Base-by-base conservation (phyloP, 2,329 filamentous ascomycete genomes). In the Epicoccum nigrum region DNA sequence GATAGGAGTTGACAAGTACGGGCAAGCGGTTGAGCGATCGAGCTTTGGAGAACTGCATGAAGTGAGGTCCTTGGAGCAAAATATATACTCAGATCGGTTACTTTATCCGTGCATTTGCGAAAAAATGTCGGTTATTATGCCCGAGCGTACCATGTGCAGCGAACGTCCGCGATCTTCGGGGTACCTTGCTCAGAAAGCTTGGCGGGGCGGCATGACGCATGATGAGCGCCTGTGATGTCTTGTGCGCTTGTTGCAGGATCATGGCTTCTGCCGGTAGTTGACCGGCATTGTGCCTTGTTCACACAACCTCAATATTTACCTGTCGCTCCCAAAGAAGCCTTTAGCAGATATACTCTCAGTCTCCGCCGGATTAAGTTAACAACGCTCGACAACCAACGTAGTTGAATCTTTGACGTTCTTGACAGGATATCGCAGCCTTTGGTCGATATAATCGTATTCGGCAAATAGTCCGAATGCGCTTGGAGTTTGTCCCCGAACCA, bases 221-320 rank as follows among this genome's bases (percentile, higher is more conserved):
- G 12, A 21, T 41, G 13, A 45, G 47, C 41, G 35, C 34, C 45
- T 13, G 28, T 40, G 21, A 13, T 28, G 16, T 6, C 13, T 11
- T 19, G 21, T 34, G 40, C 23, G 12, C 30, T 13, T 23, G 9
- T 19, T 23, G 30, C 21, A 35, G 47, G 47, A 51, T 45, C 28
- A 16, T 41, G 12, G 41, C 7, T 37, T 15, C 13, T 16, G 17
- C 21, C 23, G 23, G 23, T 9, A 25, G 23, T 25, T 25, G 23
- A 9, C 7, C 15, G 17, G 41, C n/a, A 23, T 30, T 9, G 23
- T 9, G 23, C 6, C 23, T 9, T 25, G 23, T 25, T 25, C 9
- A 9, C 23, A 9, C 23, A 20, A 40, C 30, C 7, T 17, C 5
- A 16, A 12, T 41, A 35, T 16, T 13, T 21, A 40, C 23, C 13